Evolutionary conservation across 2,329 filamentous ascomycete genomes (phyloP), one percentile per base, ranked within the genome.

Genomic region (Penicillium sp.): DNA sequence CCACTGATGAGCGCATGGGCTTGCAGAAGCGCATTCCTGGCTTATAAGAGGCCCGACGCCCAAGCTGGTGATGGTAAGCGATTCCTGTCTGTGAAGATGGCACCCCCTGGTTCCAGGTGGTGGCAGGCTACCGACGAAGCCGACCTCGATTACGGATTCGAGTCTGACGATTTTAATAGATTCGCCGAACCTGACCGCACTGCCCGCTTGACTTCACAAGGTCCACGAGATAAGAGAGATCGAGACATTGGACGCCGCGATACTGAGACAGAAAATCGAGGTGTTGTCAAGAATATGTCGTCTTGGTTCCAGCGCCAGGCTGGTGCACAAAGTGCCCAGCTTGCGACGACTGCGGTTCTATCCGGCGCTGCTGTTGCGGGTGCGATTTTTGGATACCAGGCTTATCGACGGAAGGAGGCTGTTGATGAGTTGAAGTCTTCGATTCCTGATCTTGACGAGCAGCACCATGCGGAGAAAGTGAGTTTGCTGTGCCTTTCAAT

Each of bases 341-440:
- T 78, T 54, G 70, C 68, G 42, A 70, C 72, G 28, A 73, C 73
- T 4, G 73, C 74, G 24, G 69, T 74, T n/a, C 54, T 76, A 21
- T 76, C 74, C 7, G 73, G 73, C 36, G 73, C 70, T 44, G 72
- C 74, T 51, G 74, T 75, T 39, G 74, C 74, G 21, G 75, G 76
- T 59, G 76, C 80, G 1, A 82, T 85, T 43, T 71, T 85, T 43
- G 80, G 81, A 3, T 77, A 81, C 48, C 83, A 85, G 64, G 76
- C 81, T 49, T 75, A 81, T 33, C 77, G 75, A 58, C 75, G 81
- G 52, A 77, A 76, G 64, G 80, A 81, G 59, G 79, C 77, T 45
- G 76, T 85, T 21, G 73, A 79, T 50, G 75, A 83, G 45, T 64
- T 87, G 52, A 86, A 86, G 62, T 79, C 78, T 41, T 85, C 83